Conservation (phyloP, 2,329 filamentous ascomycete species). For the Lithohypha guttulata region DNA sequence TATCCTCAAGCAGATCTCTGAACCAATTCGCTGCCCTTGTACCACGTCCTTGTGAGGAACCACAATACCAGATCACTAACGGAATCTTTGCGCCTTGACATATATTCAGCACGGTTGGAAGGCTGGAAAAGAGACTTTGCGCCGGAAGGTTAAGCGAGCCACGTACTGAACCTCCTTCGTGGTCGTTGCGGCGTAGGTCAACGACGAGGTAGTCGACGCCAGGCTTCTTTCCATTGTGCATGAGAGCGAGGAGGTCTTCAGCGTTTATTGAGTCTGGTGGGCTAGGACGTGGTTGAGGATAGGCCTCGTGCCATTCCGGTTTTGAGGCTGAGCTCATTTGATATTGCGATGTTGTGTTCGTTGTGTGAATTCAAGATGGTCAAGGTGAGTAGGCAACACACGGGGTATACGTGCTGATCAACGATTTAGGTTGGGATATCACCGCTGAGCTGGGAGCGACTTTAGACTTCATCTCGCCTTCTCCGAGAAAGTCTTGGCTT, state of each 20-base stretch:
- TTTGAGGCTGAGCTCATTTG: no score
- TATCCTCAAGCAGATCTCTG: slow-evolving; percentile 39
- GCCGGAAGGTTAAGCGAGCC: slow-evolving; percentile 42
- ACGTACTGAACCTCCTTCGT: slow-evolving; percentile 48
- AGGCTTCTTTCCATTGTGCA: slow-evolving; percentile 24
- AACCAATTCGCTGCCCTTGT: slow-evolving; percentile 47
- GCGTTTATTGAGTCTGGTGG: slow-evolving; percentile 24
- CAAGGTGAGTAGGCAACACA: no score
- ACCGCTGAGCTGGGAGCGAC: no score
- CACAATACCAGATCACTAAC: slow-evolving; percentile 32
- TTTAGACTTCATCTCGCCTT: no score
- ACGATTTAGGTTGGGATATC: no score
- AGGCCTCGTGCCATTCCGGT: slow-evolving; percentile 6
- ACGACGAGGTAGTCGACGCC: slow-evolving; percentile 34
- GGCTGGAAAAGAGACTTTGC: slow-evolving; percentile 30
- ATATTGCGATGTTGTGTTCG: no score
- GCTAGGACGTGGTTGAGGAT: slow-evolving; percentile 7
- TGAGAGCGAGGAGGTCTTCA: slow-evolving; percentile 29
- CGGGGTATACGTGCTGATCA: no score
- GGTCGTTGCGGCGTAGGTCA: slow-evolving; percentile 38
- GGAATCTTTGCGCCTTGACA: slow-evolving; percentile 25
- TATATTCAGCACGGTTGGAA: slow-evolving; percentile 29
- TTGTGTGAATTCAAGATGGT: no score
- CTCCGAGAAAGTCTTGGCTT: slow-evolving; percentile 8
- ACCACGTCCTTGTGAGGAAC: slow-evolving; percentile 45